Conservation (phyloP, 1,284 basidiomycete genomes). For the Singerocomus inundabilis region DNA sequence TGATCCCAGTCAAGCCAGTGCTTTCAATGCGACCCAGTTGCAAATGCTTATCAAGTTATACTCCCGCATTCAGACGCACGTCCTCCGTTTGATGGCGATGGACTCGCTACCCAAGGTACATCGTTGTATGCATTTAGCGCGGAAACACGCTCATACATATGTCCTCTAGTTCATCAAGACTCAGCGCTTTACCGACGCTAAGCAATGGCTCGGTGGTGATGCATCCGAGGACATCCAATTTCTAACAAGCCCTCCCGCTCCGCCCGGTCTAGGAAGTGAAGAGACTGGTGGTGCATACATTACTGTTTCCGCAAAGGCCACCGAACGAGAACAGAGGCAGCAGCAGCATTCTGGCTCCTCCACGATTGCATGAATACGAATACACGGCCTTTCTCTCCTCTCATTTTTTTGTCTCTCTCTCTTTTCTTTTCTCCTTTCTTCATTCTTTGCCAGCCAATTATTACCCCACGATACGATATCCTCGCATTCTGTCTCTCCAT, state of each 20-base stretch:
- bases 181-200: conserved; percentile 70
- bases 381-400: conserved; percentile 10
- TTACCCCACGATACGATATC: conserved; percentile 32
- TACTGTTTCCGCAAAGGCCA: conserved; percentile 76
- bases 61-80: conserved; percentile 94
- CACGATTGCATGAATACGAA: conserved; percentile 29
- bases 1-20: conserved; percentile 72
- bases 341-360: conserved; percentile 26
- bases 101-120: conserved; percentile 93
- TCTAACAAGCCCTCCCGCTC: conserved; percentile 53
- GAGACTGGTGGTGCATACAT: conserved; percentile 80
- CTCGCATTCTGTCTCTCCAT: conserved; percentile 21
- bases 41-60: conserved; percentile 93
- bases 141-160: conserved; percentile 5
- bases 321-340: conserved; percentile 51
- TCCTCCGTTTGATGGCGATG: conserved; percentile 96
- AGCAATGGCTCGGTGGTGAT: conserved; percentile 72
- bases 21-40: conserved; percentile 90
- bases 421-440: background rate
- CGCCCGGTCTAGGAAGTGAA: conserved; percentile 65
- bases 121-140: conserved; percentile 1
- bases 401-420: conserved; percentile 1
- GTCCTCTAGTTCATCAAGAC: conserved; percentile 76
- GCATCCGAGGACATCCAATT: conserved; percentile 62
- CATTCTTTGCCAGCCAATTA: conserved; percentile 19